A percentile compares a stretch with the other conserved stretches of the same genome.
Evolutionary conservation across 139 green algal genomes (phyloP).

Genomic region (Chlamydomonas sp.): DNA sequence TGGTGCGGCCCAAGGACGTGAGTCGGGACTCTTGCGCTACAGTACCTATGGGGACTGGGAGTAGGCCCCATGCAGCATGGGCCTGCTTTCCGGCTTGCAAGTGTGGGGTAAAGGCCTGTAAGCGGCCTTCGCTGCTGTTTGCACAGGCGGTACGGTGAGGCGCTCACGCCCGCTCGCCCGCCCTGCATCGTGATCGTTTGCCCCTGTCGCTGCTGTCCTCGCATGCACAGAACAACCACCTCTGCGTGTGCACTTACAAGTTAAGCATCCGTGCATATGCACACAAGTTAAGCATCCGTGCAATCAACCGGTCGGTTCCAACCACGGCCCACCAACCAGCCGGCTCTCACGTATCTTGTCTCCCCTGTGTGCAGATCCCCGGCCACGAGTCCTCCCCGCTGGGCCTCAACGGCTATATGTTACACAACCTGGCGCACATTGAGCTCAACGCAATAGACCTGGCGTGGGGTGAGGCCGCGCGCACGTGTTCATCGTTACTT

Average conservation of each 20-base stretch:
- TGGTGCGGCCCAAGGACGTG: conserved; percentile 62
- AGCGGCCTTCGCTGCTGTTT: too few species aligned
- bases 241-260: too few species aligned
- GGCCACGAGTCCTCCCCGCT: conserved; percentile 29
- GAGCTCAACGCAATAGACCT: conserved; percentile 92
- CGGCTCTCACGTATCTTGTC: neutral
- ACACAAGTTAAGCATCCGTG: too few species aligned
- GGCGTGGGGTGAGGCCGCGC: conserved; percentile 61
- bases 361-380: conserved; percentile 30
- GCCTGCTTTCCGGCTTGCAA: neutral
- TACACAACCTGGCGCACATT: conserved; percentile 69
- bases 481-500: neutral
- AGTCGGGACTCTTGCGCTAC: neutral
- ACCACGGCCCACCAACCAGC: neutral
- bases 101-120: neutral
- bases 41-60: neutral
- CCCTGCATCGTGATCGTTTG: too few species aligned
- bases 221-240: too few species aligned
- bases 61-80: too few species aligned
- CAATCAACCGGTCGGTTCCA: neutral
- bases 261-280: too few species aligned
- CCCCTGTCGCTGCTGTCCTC: too few species aligned
- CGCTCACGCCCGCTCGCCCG: too few species aligned
- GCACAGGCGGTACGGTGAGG: too few species aligned
- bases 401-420: conserved; percentile 46